Evolutionary conservation across 805 yeast genomes (phyloP).

Genomic region (Candida odintsovae): DNA sequence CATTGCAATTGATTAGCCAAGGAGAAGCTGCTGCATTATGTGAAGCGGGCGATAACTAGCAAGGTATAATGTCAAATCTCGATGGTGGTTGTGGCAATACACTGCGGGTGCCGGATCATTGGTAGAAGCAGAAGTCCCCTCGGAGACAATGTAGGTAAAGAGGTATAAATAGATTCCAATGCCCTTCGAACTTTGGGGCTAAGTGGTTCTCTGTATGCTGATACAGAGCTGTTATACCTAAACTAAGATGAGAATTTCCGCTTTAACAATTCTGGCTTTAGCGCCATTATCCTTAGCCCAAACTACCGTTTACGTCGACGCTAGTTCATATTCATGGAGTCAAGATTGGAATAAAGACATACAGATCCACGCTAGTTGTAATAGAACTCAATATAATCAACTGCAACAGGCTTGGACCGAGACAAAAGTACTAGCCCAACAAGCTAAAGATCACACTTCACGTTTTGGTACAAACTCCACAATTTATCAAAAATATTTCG

Average conservation of each 20-base stretch:
- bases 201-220: background rate
- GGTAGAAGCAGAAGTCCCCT: background rate
- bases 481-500: conserved; percentile 32
- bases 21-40: too few species aligned
- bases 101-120: background rate
- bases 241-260: background rate
- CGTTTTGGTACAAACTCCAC: conserved; percentile 29
- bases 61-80: background rate
- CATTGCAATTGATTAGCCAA: too few species aligned
- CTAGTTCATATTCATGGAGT: conserved; percentile 11
- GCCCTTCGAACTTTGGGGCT: background rate
- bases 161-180: background rate
- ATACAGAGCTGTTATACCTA: background rate
- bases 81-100: background rate
- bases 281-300: conserved; percentile 4
- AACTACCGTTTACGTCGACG: conserved; percentile 10
- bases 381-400: conserved; percentile 14
- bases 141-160: background rate
- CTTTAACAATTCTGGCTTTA: background rate
- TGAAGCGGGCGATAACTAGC: too few species aligned
- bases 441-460: conserved; percentile 31
- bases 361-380: conserved; percentile 17
- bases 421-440: conserved; percentile 26
- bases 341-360: conserved; percentile 15
- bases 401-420: conserved; percentile 26